Evolutionary conservation across 139 green algal genomes (phyloP), one percentile per base, ranked within the genome.

Genomic region (Chlorella sp.): DNA sequence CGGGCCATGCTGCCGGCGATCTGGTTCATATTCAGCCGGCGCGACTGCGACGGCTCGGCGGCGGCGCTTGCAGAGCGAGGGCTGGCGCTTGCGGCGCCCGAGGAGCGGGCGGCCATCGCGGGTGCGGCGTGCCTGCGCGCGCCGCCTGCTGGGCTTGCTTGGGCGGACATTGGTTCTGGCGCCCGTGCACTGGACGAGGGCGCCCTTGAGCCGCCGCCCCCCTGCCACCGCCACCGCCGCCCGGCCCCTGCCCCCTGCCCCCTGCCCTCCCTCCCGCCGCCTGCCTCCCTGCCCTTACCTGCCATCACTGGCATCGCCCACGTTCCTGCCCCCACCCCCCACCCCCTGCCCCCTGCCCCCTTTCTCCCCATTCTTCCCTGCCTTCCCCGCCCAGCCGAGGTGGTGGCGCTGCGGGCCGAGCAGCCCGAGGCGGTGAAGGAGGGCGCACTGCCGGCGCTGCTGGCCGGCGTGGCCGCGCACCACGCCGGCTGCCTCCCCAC

Each of bases 401-500:
- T 97, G 50, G 73, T 87, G n/a, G 59, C 46, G 12, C 81, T 96
- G 8, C 74, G 72, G 29, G 31, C 25, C 2, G 79, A 91, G 27
- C 85, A 94, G 72, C 88, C 91, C 2, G 94, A 97, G 60, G 88
- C 91, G 2, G 87, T 98, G 31, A 82, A 88, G 36, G 78, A 87
- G 33, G 77, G 84, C 62, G 66, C 90, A 38, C 80, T 93, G 62
- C 67, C 68, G 12, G 77, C 93, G 1, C 82, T 99, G 38, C 48
- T 91, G 23, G 33, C 45, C 1, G 95, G 95, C 27, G 68, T 97
- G 0, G 89, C 92, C 6, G 83, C 85, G 2, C 95, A 99, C 84
- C 95, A 99, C 77, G 95, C 95, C 2, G 95, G 95, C 38, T 94
- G 91, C 79, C 82, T 98, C 45, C 93, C 95, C 11, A 92, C 79